Conservation (phyloP, 108 stramenopile species). For the Fragilaria crotonensis region DNA sequence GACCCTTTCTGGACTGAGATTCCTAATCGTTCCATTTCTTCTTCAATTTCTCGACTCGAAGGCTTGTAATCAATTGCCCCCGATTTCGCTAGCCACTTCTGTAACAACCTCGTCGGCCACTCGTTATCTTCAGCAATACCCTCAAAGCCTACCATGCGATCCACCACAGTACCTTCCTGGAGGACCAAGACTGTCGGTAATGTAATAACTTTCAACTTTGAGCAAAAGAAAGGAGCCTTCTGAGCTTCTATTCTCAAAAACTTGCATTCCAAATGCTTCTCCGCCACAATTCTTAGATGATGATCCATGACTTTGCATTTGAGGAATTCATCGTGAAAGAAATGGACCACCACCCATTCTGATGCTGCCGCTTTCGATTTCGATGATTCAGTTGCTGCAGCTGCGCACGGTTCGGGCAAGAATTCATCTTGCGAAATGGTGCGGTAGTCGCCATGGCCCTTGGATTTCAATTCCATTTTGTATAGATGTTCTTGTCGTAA, state of each 20-base stretch:
- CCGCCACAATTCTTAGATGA: slow-evolving; percentile 72
- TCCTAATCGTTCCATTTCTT: slow-evolving; percentile 12
- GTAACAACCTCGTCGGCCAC: no score
- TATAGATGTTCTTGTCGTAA: slow-evolving; percentile 55
- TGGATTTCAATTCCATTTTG: slow-evolving; percentile 60
- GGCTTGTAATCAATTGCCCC: slow-evolving; percentile 65
- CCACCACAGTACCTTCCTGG: slow-evolving; percentile 66
- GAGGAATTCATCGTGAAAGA: slow-evolving; percentile 94
- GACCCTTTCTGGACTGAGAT: neutral
- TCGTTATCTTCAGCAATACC: slow-evolving; percentile 39
- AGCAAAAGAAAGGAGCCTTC: slow-evolving; percentile 96
- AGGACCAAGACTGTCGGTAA: slow-evolving; percentile 78
- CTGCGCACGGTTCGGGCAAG: slow-evolving; percentile 88
- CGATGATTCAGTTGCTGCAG: no score
- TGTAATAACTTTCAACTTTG: slow-evolving; percentile 73
- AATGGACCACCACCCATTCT: slow-evolving; percentile 82
- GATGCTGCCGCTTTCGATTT: slow-evolving; percentile 41
- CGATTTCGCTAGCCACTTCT: slow-evolving; percentile 57
- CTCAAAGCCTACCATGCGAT: slow-evolving; percentile 72
- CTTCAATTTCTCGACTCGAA: slow-evolving; percentile 32
- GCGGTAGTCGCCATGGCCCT: slow-evolving; percentile 93
- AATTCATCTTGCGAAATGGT: slow-evolving; percentile 96
- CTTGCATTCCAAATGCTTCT: slow-evolving; percentile 76
- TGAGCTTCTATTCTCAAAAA: slow-evolving; percentile 89
- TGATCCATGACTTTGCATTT: slow-evolving; percentile 94